phyloP scores from a whole-genome alignment of 257 asterid genomes.

The Salvia hispanica region DNA sequence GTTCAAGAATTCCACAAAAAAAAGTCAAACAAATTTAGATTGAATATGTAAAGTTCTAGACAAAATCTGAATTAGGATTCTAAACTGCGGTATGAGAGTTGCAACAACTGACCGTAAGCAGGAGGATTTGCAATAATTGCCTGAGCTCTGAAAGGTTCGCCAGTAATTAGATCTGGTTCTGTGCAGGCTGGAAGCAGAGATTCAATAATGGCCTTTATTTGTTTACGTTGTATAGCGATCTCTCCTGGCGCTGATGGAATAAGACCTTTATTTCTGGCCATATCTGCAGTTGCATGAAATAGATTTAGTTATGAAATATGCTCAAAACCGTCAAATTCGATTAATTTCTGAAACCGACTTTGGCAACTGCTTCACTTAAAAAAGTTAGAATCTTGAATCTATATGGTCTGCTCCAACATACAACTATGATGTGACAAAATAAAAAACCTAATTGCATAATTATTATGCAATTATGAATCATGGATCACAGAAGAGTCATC shows the following conservation, averaged over 20 bases:
- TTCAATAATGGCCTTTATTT: constrained; percentile 86
- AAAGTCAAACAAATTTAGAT: neutral
- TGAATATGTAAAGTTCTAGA: constrained; percentile 5
- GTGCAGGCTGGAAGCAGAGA: constrained; percentile 99
- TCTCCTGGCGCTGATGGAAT: constrained; percentile 92
- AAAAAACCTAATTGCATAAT: too few relatives aligned
- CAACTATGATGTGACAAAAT: too few relatives aligned
- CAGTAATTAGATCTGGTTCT: constrained; percentile 75
- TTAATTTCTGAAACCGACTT: neutral
- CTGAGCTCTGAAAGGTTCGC: constrained; percentile 91
- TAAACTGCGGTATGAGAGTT: neutral
- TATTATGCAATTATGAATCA: constrained; percentile 1
- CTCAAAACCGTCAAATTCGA: constrained; percentile 15
- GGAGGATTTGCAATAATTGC: constrained; percentile 99
- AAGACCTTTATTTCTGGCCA: constrained; percentile 98
- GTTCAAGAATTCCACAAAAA: neutral
- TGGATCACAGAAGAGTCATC: neutral
- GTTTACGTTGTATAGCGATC: constrained; percentile 74
- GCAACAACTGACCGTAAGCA: constrained; percentile 79
- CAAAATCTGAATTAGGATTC: neutral
- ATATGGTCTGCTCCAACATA: neutral
- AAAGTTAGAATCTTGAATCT: constrained; percentile 1
- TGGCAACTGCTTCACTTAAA: constrained; percentile 1
- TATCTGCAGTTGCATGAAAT: constrained; percentile 52
- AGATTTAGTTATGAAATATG: constrained; percentile 25